Conservation (phyloP, 2,329 filamentous ascomycete species). For the Colletotrichum australisinense region DNA sequence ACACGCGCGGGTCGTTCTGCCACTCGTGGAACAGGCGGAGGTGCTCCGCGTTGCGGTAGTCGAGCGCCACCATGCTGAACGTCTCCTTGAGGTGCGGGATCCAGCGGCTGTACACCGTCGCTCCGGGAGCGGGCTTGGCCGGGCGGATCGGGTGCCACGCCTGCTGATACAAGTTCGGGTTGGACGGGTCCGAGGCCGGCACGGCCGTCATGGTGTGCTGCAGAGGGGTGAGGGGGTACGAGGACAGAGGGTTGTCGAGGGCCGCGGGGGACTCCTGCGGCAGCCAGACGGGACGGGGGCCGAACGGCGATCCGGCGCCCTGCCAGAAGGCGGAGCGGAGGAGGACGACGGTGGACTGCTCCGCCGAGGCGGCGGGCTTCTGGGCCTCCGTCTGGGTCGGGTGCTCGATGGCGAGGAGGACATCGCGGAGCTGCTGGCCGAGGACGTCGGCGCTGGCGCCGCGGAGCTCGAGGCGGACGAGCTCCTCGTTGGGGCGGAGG, state of each 20-base stretch:
- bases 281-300: slow-evolving; percentile 72
- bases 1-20: slow-evolving; percentile 87
- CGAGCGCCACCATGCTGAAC: slow-evolving; percentile 81
- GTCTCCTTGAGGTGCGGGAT: slow-evolving; percentile 81
- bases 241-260: slow-evolving; percentile 51
- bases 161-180: slow-evolving; percentile 58
- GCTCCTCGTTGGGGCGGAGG: slow-evolving; percentile 59
- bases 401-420: slow-evolving; percentile 62
- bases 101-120: slow-evolving; percentile 81
- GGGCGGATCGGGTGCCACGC: slow-evolving; percentile 78
- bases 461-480: slow-evolving; percentile 58
- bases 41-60: slow-evolving; percentile 73
- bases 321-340: slow-evolving; percentile 75
- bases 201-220: slow-evolving; percentile 56
- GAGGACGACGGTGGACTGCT: slow-evolving; percentile 52
- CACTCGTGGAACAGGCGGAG: slow-evolving; percentile 79
- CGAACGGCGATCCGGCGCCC: slow-evolving; percentile 75
- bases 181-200: slow-evolving; percentile 53
- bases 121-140: slow-evolving; percentile 76
- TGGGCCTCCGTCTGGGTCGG: slow-evolving; percentile 49
- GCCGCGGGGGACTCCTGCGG: slow-evolving; percentile 55
- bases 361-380: slow-evolving; percentile 42
- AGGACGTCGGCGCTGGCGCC: slow-evolving; percentile 51
- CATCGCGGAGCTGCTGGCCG: slow-evolving; percentile 55
- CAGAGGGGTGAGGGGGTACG: slow-evolving; percentile 61